Percentiles rank a stretch among this genome's conserved stretches.
Conservation (phyloP, 2,329 filamentous ascomycete genomes). For the Coniochaeta sp. region DNA sequence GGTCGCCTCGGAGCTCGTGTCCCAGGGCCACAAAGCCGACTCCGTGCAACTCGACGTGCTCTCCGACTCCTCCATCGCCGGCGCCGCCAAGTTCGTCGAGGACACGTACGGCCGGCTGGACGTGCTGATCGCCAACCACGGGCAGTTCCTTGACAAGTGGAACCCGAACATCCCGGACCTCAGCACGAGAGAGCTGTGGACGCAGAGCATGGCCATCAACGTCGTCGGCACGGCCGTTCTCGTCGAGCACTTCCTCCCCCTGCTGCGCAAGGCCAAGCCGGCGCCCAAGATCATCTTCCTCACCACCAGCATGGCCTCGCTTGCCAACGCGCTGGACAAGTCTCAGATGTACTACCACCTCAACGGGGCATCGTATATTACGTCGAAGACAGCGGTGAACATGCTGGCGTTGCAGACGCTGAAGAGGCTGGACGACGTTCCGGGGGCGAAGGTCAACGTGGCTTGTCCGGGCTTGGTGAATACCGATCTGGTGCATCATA, state of each 20-base stretch:
- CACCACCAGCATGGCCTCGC: conserved; percentile 25
- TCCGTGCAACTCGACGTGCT: conserved; percentile 19
- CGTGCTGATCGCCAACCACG: conserved; percentile 29
- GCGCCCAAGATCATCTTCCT: conserved; percentile 30
- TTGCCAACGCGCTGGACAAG: conserved; percentile 20
- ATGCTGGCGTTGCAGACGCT: conserved; percentile 28
- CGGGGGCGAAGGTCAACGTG: conserved; percentile 26
- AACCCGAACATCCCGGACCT: conserved; percentile 7
- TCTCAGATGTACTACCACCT: conserved; percentile 6
- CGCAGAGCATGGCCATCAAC: conserved; percentile 31
- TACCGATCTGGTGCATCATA: conserved; percentile 15
- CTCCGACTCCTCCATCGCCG: conserved; percentile 19
- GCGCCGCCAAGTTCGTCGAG: conserved; percentile 15
- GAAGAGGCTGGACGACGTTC: conserved; percentile 19
- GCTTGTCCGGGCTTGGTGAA: conserved; percentile 29
- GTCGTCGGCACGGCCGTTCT: conserved; percentile 22
- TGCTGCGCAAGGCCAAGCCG: conserved; percentile 17
- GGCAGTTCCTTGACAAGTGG: conserved; percentile 18
- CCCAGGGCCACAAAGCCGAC: conserved; percentile 12
- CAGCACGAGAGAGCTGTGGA: conserved; percentile 25
- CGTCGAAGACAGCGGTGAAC: conserved; percentile 35
- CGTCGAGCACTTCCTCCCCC: conserved; percentile 20
- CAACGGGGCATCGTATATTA: conserved; percentile 27
- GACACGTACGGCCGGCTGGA: conserved; percentile 21
- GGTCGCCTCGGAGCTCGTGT: conserved; percentile 16